Percentiles rank a stretch among this genome's conserved stretches.
These are phyloP conservation scores for Nakazawaea pomicola DNA, from an alignment of 805 yeast species.

Conservation along the genomic window DNA sequence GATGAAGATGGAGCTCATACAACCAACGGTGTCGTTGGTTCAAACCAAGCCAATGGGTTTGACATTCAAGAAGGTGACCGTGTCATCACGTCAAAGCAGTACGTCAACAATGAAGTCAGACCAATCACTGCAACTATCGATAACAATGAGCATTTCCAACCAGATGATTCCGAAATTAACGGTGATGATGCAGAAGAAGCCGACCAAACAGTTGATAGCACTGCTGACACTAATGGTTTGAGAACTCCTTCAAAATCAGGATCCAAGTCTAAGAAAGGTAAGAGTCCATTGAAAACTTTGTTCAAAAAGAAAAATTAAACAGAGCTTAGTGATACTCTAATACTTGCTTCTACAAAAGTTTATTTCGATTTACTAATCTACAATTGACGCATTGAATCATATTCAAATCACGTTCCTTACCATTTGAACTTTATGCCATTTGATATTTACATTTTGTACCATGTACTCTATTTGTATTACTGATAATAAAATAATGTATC, in stretches of 20 bases:
- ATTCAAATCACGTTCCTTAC: too few species aligned
- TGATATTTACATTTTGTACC: too few species aligned
- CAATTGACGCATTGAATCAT: too few species aligned
- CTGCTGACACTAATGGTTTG: neutral
- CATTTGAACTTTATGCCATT: too few species aligned
- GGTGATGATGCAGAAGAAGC: slow-evolving; percentile 1
- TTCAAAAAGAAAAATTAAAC: slow-evolving; percentile 13
- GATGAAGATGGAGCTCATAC: neutral
- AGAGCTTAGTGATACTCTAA: too few species aligned
- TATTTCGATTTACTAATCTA: too few species aligned
- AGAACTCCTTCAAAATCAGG: slow-evolving; percentile 1
- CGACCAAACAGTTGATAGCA: neutral
- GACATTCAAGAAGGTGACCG: slow-evolving; percentile 19
- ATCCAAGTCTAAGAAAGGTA: slow-evolving; percentile 7
- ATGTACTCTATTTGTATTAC: too few species aligned
- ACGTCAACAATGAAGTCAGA: slow-evolving; percentile 3
- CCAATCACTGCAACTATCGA: slow-evolving; percentile 31
- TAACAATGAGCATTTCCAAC: slow-evolving; percentile 28
- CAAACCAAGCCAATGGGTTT: neutral
- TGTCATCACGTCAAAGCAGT: slow-evolving; percentile 18
- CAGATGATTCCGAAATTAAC: slow-evolving; percentile 4
- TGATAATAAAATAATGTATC: too few species aligned
- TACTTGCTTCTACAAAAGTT: too few species aligned
- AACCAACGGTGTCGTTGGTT: neutral
- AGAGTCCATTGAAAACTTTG: slow-evolving; percentile 13